A percentile compares a stretch with the other conserved stretches of the same genome.
phyloP scores from a whole-genome alignment of 306 rosid genomes.

The Oxytropis ochrocephala region DNA sequence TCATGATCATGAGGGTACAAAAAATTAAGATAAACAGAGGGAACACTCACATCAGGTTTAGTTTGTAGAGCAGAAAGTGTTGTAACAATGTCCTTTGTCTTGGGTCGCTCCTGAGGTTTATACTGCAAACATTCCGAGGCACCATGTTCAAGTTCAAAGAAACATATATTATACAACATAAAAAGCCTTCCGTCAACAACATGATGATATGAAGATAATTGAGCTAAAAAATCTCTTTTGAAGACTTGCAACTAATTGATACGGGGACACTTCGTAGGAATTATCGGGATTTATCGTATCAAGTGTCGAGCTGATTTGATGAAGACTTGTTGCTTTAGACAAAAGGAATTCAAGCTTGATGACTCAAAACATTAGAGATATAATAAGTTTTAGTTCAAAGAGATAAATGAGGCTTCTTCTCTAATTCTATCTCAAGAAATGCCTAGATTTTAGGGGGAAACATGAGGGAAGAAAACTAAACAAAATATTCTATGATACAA shows the following conservation, averaged over 20 bases:
- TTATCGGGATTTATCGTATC: not conserved
- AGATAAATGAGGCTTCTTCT: not conserved
- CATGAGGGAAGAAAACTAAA: not conserved
- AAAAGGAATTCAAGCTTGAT: not conserved
- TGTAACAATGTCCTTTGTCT: conserved; percentile 50
- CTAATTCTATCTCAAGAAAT: not conserved
- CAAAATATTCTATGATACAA: not conserved
- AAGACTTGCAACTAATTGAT: not conserved
- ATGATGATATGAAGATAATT: not conserved
- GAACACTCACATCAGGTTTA: conserved; percentile 49
- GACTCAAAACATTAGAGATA: not conserved
- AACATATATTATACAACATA: not conserved
- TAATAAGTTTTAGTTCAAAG: not conserved
- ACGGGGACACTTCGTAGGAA: not conserved
- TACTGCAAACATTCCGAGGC: conserved; percentile 71
- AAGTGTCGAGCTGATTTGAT: not conserved
- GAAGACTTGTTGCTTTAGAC: not conserved
- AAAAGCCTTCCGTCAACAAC: no score
- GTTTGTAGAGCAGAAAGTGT: conserved; percentile 52
- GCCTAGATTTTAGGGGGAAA: not conserved
- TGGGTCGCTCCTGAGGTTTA: conserved; percentile 75
- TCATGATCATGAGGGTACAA: not conserved
- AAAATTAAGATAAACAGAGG: no score
- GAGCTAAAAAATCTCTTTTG: not conserved
- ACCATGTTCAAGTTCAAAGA: not conserved